phyloP scores from a whole-genome alignment of 306 rosid species.

The Prunus dulcis region DNA sequence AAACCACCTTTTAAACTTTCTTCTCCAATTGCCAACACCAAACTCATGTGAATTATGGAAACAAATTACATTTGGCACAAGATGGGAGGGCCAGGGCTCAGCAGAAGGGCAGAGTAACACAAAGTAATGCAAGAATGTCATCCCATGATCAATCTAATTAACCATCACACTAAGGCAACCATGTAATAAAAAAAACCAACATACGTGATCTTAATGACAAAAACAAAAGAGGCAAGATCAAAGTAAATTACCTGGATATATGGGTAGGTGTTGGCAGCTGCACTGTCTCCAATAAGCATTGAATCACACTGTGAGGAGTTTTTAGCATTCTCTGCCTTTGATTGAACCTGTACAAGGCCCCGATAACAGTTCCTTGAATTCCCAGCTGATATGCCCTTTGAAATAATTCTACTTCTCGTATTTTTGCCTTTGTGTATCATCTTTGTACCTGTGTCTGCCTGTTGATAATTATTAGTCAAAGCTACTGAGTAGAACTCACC shows the following conservation, averaged over 20 bases:
- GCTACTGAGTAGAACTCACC: constrained; percentile 95
- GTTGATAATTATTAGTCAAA: constrained; percentile 83
- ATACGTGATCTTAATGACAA: background rate
- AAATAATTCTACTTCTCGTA: constrained; percentile 84
- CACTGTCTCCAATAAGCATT: constrained; percentile 88
- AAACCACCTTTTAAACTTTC: background rate
- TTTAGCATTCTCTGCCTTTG: constrained; percentile 78
- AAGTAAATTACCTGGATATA: constrained; percentile 63
- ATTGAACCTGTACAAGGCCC: constrained; percentile 90
- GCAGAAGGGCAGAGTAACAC: background rate
- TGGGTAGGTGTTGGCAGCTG: constrained; percentile 93
- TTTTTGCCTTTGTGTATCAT: constrained; percentile 97
- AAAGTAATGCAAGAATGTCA: background rate
- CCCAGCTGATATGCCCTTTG: constrained; percentile 91
- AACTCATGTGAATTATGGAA: background rate
- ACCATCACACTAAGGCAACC: background rate
- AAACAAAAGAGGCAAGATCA: constrained; percentile 5
- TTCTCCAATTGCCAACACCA: background rate
- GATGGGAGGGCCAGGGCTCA: background rate
- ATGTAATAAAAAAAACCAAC: background rate
- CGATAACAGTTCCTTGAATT: constrained; percentile 80
- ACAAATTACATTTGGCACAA: background rate
- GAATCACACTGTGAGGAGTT: constrained; percentile 94
- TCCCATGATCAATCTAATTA: background rate
- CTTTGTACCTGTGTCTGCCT: constrained; percentile 92